These are phyloP conservation scores for Mrakia gelida DNA, from an alignment of 768 basidiomycete genomes.

Conservation along the genomic window DNA sequence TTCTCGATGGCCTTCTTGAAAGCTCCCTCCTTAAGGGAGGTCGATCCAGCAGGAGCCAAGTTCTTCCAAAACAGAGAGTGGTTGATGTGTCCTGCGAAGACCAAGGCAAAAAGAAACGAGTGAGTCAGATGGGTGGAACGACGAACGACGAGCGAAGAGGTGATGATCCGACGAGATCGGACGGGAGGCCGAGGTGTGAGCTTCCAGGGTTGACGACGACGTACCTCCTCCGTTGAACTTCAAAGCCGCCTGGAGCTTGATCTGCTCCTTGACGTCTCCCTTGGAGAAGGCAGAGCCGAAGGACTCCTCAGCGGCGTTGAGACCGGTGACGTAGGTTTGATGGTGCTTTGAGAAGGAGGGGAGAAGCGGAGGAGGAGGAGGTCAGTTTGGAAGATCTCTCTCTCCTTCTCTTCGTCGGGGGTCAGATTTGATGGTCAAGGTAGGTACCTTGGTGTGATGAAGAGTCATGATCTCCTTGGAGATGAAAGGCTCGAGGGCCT, in stretches of 20 bases:
- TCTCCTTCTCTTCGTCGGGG: not conserved
- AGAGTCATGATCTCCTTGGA: constrained; percentile 86
- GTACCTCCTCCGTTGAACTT: constrained; percentile 88
- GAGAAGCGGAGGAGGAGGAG: not conserved
- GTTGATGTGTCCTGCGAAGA: constrained; percentile 67
- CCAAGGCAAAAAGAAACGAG: not conserved
- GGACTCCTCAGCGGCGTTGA: constrained; percentile 80
- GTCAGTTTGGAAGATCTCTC: constrained; percentile 4
- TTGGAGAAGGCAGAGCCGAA: constrained; percentile 56
- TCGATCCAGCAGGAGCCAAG: constrained; percentile 66
- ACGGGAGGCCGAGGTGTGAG: not conserved
- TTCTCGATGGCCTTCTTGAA: constrained; percentile 62
- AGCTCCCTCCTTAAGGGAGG: constrained; percentile 47
- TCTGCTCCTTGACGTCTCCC: constrained; percentile 67
- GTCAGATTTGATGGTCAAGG: not conserved
- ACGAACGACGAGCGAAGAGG: not conserved
- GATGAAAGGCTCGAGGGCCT: constrained; percentile 86
- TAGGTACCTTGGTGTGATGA: constrained; percentile 67
- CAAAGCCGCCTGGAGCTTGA: constrained; percentile 70
- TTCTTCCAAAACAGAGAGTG: constrained; percentile 97
- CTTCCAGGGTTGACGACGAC: constrained; percentile 38
- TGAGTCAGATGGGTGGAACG: not conserved
- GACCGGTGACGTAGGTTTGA: constrained; percentile 85
- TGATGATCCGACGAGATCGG: not conserved
- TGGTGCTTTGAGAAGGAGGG: constrained; percentile 56